Base-by-base conservation (phyloP, 202 grass and related monocot species). In the Sporobolus alterniflorus region DNA sequence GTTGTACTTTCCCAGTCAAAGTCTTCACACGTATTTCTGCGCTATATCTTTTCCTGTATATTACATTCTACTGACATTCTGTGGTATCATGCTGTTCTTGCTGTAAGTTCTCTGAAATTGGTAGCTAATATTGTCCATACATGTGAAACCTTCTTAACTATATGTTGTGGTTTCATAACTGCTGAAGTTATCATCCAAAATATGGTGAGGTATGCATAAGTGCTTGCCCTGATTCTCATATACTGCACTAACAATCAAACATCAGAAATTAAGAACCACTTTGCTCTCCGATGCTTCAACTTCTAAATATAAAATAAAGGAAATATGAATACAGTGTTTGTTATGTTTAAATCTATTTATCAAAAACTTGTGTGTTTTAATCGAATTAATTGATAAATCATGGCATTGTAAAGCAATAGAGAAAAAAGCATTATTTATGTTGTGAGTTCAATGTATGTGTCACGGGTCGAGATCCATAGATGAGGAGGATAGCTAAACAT, bases 1-100 rank as follows among this genome's bases (percentile, higher is more conserved):
- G 21, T 55, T 55, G 9, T 75, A 52, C 44, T 75, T 83, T 86
- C 26, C 26, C 33, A 62, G 43, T 21, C 33, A n/a, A 71, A 86
- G 41, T 75, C 34, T 77, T 28, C 47, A 48, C 26, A 3, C 31
- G 4, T 82, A n/a, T 82, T 73, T 49, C 24, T 78, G 60, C 42
- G 10, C 14, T 22, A 63, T 71, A 55, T 51, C 9, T 47, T 86
- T 74, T 75, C 21, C 21, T 70, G 43, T 69, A 62, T 78, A 51
- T 64, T 79, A 71, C 70, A 22, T 86, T 74, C 11, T 54, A 3
- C 25, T 16, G 12, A 13, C 60, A 54, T 28, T 44, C 41, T 59
- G 67, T 73, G 59, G 73, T 67, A 78, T 68, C n/a, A 40, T 86
- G 31, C 8, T 69, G 16, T 73, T 39, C 42, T 68, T 22, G 20